Evolutionary conservation across 192 early-diverging fungal species (phyloP).

Genomic region (Entomortierella lignicola): DNA sequence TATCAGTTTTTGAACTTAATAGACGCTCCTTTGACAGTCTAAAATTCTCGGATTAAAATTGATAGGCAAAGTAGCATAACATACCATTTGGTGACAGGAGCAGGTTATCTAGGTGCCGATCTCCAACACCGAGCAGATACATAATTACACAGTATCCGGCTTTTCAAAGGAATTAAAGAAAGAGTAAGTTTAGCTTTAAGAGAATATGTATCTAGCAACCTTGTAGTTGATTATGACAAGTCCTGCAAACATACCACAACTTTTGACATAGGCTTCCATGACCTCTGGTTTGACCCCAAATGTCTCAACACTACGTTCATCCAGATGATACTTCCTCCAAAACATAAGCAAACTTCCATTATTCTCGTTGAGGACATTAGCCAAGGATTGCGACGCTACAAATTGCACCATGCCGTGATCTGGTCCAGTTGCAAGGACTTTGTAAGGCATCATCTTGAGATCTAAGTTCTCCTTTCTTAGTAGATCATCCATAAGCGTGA

Average conservation of each 20-base stretch:
- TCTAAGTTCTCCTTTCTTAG: conserved; percentile 97
- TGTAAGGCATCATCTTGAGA: conserved; percentile 91
- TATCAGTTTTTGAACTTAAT: neutral
- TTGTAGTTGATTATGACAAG: neutral
- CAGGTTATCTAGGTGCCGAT: conserved; percentile 98
- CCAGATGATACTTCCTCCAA: conserved; percentile 79
- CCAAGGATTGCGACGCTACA: conserved; percentile 89
- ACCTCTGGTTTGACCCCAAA: conserved; percentile 78
- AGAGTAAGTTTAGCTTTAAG: too few species aligned
- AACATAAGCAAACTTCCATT: conserved; percentile 85
- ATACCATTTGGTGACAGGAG: conserved; percentile 87
- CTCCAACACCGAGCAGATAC: conserved; percentile 97
- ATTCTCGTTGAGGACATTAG: conserved; percentile 88
- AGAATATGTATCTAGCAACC: too few species aligned
- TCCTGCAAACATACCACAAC: conserved; percentile 75
- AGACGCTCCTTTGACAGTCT: too few species aligned
- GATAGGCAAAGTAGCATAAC: neutral
- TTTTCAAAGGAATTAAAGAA: conserved; percentile 35
- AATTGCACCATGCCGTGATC: conserved; percentile 98
- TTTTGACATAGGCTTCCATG: conserved; percentile 96
- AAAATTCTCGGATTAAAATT: too few species aligned
- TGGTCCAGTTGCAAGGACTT: conserved; percentile 93
- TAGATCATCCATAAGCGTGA: conserved; percentile 96
- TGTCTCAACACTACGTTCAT: conserved; percentile 64
- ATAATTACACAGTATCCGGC: conserved; percentile 99